phyloP scores from a whole-genome alignment of 257 asterid species.

The Nicotiana undulata region DNA sequence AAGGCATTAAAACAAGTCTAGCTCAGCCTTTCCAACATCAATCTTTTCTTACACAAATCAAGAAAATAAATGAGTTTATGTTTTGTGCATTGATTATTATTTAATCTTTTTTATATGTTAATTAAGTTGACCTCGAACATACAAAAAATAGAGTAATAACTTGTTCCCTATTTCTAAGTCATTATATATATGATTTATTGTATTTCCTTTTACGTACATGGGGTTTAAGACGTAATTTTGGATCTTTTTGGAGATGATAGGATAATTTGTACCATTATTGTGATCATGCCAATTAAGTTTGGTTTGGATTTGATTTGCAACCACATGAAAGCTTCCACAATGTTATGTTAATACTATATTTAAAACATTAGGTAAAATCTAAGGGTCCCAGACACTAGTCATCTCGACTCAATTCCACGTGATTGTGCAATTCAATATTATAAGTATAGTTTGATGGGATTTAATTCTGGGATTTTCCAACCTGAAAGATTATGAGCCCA shows the following conservation, averaged over 20 bases:
- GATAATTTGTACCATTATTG: slow-evolving; percentile 16
- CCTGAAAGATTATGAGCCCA: neutral
- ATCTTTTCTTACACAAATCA: neutral
- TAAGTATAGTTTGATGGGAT: neutral
- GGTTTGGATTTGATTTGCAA: slow-evolving; percentile 5
- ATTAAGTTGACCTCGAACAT: neutral
- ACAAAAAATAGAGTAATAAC: neutral
- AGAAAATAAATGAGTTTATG: neutral
- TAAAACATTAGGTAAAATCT: slow-evolving; percentile 6
- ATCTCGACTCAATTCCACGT: neutral
- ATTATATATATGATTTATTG: neutral
- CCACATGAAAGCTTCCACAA: neutral
- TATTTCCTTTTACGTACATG: slow-evolving; percentile 3
- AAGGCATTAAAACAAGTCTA: slow-evolving; percentile 5
- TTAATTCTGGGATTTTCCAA: neutral
- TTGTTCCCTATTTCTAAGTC: neutral
- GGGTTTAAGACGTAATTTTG: neutral
- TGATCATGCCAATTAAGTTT: slow-evolving; percentile 3
- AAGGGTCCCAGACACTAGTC: slow-evolving; percentile 1
- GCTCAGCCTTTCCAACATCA: neutral
- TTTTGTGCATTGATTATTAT: neutral
- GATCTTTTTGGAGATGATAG: slow-evolving; percentile 14
- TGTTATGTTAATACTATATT: neutral
- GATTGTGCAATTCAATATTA: neutral
- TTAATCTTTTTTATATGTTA: neutral